phyloP scores from a whole-genome alignment of 352 stramenopile species.

The Phytophthora nicotianae region DNA sequence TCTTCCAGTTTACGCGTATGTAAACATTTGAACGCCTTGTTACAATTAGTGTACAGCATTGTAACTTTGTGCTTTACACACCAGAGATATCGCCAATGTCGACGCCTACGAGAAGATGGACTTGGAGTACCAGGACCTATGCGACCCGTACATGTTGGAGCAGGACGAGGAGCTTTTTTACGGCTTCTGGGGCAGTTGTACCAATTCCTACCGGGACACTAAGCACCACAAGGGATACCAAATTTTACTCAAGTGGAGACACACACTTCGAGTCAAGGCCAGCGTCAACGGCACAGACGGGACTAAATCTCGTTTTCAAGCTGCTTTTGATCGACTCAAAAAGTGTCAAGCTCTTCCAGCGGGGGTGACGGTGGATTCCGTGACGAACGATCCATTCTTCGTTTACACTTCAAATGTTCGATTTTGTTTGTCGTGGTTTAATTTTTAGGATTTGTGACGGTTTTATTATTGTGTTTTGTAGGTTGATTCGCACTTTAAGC shows the following conservation, averaged over 20 bases:
- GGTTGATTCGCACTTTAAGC: conserved; percentile 89
- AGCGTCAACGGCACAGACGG: conserved; percentile 19
- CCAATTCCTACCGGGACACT: conserved; percentile 86
- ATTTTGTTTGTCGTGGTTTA: not conserved
- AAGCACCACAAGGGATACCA: conserved; percentile 78
- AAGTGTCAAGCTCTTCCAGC: conserved; percentile 38
- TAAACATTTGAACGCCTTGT: not conserved
- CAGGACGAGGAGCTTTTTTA: conserved; percentile 89
- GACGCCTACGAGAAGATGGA: conserved; percentile 77
- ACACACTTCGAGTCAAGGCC: conserved; percentile 24
- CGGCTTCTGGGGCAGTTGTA: conserved; percentile 91
- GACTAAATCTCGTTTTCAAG: conserved; percentile 35
- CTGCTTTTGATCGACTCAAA: conserved; percentile 46
- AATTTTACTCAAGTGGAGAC: conserved; percentile 69
- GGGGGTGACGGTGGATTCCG: conserved; percentile 25
- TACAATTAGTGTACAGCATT: conserved; percentile 5
- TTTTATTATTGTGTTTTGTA: conserved; percentile 22
- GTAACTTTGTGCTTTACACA: not conserved
- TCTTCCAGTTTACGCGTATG: conserved; percentile 88
- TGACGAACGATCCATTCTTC: conserved; percentile 85
- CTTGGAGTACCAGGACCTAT: conserved; percentile 91
- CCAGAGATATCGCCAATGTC: conserved; percentile 85
- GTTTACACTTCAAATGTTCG: conserved; percentile 92
- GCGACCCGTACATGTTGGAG: conserved; percentile 82
- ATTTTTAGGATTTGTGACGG: not conserved